phyloP scores from a whole-genome alignment of 1,139 yeast genomes.

The Debaryomycetaceae sp. region DNA sequence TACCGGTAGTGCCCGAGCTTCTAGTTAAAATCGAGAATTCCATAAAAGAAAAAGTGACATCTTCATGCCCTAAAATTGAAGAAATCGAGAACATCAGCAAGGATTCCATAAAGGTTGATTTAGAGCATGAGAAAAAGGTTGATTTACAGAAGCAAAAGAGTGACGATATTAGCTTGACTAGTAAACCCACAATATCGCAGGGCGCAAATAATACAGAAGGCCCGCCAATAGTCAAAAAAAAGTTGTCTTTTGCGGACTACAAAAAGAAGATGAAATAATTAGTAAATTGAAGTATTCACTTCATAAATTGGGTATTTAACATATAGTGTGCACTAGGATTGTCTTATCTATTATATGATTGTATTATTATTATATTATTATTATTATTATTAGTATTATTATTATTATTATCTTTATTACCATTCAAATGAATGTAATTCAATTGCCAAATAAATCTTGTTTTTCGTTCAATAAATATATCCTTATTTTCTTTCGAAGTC shows the following conservation, averaged over 20 bases:
- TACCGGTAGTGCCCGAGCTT: slow-evolving; percentile 9
- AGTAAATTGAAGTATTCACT: too few relatives aligned
- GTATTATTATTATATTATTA: too few relatives aligned
- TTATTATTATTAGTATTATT: background rate
- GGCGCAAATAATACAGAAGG: slow-evolving; percentile 7
- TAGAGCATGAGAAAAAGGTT: background rate
- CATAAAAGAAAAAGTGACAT: slow-evolving; percentile 4
- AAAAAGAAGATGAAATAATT: slow-evolving; percentile 58
- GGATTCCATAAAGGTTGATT: background rate
- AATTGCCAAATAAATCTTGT: too few relatives aligned
- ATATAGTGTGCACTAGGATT: too few relatives aligned
- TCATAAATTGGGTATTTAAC: too few relatives aligned
- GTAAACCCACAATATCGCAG: slow-evolving; percentile 7
- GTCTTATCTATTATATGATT: too few relatives aligned
- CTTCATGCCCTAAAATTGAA: background rate
- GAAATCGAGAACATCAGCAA: background rate
- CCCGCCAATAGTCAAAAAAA: slow-evolving; percentile 48
- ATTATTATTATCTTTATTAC: too few relatives aligned
- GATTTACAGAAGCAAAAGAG: background rate
- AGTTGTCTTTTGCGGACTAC: slow-evolving; percentile 80
- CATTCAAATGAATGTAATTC: too few relatives aligned
- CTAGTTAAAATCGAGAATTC: slow-evolving; percentile 7
- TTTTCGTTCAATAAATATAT: too few relatives aligned
- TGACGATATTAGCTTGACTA: slow-evolving; percentile 9
- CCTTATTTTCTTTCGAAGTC: slow-evolving; percentile 15